These are phyloP conservation scores for Melanogaster broomeanus DNA, from an alignment of 768 basidiomycete species.

Conservation along the genomic window DNA sequence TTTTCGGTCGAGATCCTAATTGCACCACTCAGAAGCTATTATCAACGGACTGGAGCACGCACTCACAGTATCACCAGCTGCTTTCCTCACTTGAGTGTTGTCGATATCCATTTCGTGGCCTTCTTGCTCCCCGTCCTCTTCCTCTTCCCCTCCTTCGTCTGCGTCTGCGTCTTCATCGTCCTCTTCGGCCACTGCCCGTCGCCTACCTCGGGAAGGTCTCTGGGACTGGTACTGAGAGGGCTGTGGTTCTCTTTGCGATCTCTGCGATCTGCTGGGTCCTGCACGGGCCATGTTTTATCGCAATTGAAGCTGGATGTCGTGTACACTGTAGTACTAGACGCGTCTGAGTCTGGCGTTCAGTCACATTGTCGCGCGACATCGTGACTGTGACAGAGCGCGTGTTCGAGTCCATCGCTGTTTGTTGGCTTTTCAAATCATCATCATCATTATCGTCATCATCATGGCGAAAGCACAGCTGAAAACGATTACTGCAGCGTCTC, in stretches of 20 bases:
- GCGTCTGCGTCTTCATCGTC: slow-evolving; percentile 39
- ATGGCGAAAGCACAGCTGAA: too few species aligned
- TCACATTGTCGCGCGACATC: neutral
- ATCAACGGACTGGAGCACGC: neutral
- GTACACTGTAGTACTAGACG: too few species aligned
- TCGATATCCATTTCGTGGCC: slow-evolving; percentile 35
- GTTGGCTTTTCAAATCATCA: too few species aligned
- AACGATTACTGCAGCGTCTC: too few species aligned
- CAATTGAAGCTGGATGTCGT: neutral
- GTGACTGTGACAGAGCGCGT: slow-evolving; percentile 19
- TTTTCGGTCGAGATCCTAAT: slow-evolving; percentile 63
- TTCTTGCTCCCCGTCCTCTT: slow-evolving; percentile 19
- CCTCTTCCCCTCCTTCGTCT: slow-evolving; percentile 28
- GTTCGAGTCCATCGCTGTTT: neutral
- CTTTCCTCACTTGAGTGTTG: slow-evolving; percentile 28
- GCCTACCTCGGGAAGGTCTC: slow-evolving; percentile 27
- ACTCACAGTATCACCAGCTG: slow-evolving; percentile 22
- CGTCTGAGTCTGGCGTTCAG: slow-evolving; percentile 1
- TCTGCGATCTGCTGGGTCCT: slow-evolving; percentile 31
- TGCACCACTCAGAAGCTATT: neutral
- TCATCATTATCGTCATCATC: too few species aligned
- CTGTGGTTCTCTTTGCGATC: slow-evolving; percentile 42
- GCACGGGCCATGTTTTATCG: slow-evolving; percentile 33
- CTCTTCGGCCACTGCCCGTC: slow-evolving; percentile 28
- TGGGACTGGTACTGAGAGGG: slow-evolving; percentile 44